Conservation (phyloP, 176 grass and related monocot genomes). For the Carex littledalei region DNA sequence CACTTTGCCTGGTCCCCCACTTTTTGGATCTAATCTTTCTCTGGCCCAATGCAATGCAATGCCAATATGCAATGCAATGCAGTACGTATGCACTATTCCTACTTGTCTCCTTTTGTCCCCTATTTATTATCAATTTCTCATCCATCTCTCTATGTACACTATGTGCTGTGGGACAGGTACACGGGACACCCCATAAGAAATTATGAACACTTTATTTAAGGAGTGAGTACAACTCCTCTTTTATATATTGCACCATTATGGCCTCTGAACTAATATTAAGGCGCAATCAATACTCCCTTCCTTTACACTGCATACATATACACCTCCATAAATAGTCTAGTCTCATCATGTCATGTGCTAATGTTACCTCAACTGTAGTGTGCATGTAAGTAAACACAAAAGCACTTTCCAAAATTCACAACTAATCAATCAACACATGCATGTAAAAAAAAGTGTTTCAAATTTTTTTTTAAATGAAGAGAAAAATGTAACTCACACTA, state of each 20-base stretch:
- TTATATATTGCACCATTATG: not conserved
- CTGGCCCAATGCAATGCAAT: not conserved
- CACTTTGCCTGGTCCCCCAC: slow-evolving; percentile 17
- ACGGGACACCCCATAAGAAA: not conserved
- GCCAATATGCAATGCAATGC: not conserved
- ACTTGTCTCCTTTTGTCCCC: slow-evolving; percentile 5
- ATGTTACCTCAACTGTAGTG: not conserved
- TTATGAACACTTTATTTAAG: not conserved
- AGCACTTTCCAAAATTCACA: not conserved
- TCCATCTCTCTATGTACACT: not conserved
- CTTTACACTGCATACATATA: not conserved
- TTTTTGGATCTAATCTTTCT: slow-evolving; percentile 10
- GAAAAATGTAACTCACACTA: slow-evolving; percentile 42
- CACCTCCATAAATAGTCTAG: not conserved
- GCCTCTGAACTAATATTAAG: not conserved
- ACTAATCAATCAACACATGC: not conserved
- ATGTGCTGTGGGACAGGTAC: not conserved
- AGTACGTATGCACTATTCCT: slow-evolving; percentile 7
- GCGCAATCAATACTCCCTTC: not conserved
- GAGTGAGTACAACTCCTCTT: not conserved
- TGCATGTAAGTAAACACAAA: not conserved
- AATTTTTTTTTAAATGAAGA: not conserved
- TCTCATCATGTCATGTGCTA: not conserved
- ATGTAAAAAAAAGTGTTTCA: slow-evolving; percentile 3
- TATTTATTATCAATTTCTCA: slow-evolving; percentile 10